A percentile compares a stretch with the other conserved stretches of the same genome.
These are phyloP conservation scores for Starmerella potacharoeniae DNA, from an alignment of 805 yeast species.

Conservation along the genomic window DNA sequence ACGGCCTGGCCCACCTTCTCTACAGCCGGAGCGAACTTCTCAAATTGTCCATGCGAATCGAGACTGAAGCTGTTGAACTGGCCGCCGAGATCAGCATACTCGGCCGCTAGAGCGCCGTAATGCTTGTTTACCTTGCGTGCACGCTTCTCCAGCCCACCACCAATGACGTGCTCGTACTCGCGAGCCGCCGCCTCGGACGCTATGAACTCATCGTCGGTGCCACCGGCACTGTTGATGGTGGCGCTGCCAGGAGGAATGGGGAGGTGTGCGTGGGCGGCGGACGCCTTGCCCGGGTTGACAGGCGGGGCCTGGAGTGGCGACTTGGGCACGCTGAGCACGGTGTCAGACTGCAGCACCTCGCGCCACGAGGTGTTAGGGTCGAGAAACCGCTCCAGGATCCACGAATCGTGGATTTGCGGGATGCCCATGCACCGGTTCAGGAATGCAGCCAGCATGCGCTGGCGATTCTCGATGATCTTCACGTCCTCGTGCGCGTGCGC, in stretches of 20 bases:
- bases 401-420: conserved; percentile 43
- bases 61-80: conserved; percentile 49
- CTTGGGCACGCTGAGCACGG: conserved; percentile 42
- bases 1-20: conserved; percentile 81
- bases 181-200: conserved; percentile 33
- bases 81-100: conserved; percentile 69
- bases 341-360: conserved; percentile 54
- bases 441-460: conserved; percentile 63
- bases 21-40: conserved; percentile 38
- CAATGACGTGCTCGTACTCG: conserved; percentile 37
- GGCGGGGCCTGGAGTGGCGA: conserved; percentile 51
- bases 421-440: conserved; percentile 61
- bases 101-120: conserved; percentile 48
- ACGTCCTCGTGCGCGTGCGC: conserved; percentile 36
- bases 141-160: conserved; percentile 42
- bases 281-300: conserved; percentile 42
- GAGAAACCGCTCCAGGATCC: conserved; percentile 62
- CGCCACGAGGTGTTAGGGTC: conserved; percentile 80
- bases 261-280: conserved; percentile 48
- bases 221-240: conserved; percentile 21
- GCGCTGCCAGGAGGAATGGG: conserved; percentile 47
- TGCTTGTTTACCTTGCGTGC: conserved; percentile 45
- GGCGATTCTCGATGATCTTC: conserved; percentile 49
- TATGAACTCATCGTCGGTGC: background rate
- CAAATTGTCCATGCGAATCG: conserved; percentile 33